Base-by-base conservation (phyloP, 129 eudicot genomes). In the Saposhnikovia divaricata region DNA sequence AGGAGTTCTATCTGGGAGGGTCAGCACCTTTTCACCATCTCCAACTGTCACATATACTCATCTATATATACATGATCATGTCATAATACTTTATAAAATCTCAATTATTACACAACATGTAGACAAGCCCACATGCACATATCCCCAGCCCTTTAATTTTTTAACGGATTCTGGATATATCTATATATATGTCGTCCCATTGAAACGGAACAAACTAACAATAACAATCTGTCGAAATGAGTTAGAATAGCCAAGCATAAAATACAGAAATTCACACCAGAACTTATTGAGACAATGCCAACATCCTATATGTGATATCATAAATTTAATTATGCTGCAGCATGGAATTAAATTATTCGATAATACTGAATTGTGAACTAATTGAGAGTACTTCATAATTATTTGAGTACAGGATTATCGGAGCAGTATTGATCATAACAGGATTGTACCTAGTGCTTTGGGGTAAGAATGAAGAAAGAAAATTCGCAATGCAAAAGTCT, bases 1-100 rank as follows among this genome's bases (percentile, higher is more conserved):
- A 92, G 84, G 89, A 92, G 81, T 95, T 95, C 79, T 95, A 90
- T 78, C 85, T 95, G 89, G 98, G 98, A 85, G 98, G 98, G 98
- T 95, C 79, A 63, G 38, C 63, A 46, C 44, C 63, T 68, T 28
- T 81, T 78, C 80, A 23, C 46, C 61, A 80, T 80, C 81, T 70
- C 51, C 74, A 78, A 77, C 61, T 46, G 69, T 61, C 69, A 61
- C 15, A 61, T 5, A 3, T 61, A 61, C 34, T 61, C 69, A 9
- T 25, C 14, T 61, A 9, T 25, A n/a, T 61, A 53, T 53, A 0
- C 63, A 59, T 59, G 11, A 23, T 59, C 27, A 59, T n/a, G 28
- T 21, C 8, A n/a, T 0, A 6, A 55, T 55, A 55, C 27, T 5
- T 19, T 55, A 55, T 21, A 6, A 46, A 46, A 1, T 53, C 69